A percentile compares a stretch with the other conserved stretches of the same genome.
These are phyloP conservation scores for Arxiozyma bovina DNA, from an alignment of 1,139 yeast species.

Conservation along the genomic window DNA sequence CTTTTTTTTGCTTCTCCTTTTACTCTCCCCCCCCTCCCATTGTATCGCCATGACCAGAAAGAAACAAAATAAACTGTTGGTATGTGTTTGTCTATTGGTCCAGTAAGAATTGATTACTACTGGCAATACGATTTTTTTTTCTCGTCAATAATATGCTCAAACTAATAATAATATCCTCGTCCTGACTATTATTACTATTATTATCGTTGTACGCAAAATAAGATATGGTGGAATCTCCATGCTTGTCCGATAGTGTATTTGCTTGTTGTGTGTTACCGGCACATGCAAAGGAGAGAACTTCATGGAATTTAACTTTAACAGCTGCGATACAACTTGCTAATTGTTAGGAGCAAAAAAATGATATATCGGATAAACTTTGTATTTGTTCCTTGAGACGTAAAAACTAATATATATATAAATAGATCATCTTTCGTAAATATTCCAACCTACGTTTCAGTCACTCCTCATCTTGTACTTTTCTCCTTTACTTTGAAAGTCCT, in stretches of 20 bases:
- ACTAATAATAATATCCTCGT: too few relatives aligned
- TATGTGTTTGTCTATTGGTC: not conserved
- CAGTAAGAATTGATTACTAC: not conserved
- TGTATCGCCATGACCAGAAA: not conserved
- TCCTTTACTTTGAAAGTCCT: too few relatives aligned
- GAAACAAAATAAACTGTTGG: not conserved
- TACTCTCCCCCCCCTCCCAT: not conserved
- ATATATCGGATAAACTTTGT: not conserved
- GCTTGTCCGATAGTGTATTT: not conserved
- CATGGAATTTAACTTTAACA: not conserved
- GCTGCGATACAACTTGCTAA: not conserved
- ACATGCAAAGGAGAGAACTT: not conserved
- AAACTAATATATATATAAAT: not conserved
- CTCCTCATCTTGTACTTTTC: too few relatives aligned
- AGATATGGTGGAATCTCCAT: not conserved
- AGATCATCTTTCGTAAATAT: slow-evolving; percentile 1
- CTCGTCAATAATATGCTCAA: not conserved
- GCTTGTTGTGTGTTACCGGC: not conserved
- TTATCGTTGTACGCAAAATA: not conserved
- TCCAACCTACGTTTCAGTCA: not conserved
- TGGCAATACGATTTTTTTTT: too few relatives aligned
- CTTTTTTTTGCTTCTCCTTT: not conserved
- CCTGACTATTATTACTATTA: not conserved
- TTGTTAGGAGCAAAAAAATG: not conserved
- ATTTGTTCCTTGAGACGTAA: not conserved